Percentiles rank a stretch among this genome's conserved stretches.
Conservation (phyloP, 192 early-diverging fungal genomes). For the Podila minutissima region DNA sequence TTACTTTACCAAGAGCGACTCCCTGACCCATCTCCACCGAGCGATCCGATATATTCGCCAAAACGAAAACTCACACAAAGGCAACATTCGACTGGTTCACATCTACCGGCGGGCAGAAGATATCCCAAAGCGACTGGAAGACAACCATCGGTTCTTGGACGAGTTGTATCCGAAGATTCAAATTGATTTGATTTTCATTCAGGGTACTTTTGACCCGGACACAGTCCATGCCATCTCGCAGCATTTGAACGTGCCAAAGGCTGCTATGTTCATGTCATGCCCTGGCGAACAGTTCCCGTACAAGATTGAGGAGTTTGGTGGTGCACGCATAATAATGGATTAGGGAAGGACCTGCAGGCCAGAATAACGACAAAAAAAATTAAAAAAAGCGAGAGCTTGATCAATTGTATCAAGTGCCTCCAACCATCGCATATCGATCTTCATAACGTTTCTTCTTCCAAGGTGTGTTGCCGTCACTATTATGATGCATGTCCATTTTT, state of each 20-base stretch:
- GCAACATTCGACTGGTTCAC: slow-evolving; percentile 61
- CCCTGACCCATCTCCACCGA: slow-evolving; percentile 66
- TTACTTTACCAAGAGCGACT: slow-evolving; percentile 67
- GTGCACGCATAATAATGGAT: slow-evolving; percentile 57
- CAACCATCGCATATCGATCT: too few species aligned
- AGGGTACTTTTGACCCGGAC: slow-evolving; percentile 51
- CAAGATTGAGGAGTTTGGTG: slow-evolving; percentile 53
- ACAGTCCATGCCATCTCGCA: slow-evolving; percentile 54
- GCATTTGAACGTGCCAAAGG: slow-evolving; percentile 48
- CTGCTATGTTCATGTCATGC: slow-evolving; percentile 57
- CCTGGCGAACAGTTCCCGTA: slow-evolving; percentile 44
- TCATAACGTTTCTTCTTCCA: too few species aligned
- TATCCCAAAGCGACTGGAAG: slow-evolving; percentile 64
- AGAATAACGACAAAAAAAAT: too few species aligned
- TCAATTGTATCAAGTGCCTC: too few species aligned
- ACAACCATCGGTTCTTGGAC: slow-evolving; percentile 64
- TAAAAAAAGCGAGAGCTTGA: too few species aligned
- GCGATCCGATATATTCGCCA: slow-evolving; percentile 60
- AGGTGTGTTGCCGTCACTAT: too few species aligned
- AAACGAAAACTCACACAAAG: slow-evolving; percentile 51
- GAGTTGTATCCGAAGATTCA: slow-evolving; percentile 61
- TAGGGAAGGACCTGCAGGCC: not conserved
- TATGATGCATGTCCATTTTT: too few species aligned
- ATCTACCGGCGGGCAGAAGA: slow-evolving; percentile 39
- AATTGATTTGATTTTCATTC: slow-evolving; percentile 58